Evolutionary conservation across 208 protist genomes (phyloP).

Genomic region (Naegleria lovaniensis): DNA sequence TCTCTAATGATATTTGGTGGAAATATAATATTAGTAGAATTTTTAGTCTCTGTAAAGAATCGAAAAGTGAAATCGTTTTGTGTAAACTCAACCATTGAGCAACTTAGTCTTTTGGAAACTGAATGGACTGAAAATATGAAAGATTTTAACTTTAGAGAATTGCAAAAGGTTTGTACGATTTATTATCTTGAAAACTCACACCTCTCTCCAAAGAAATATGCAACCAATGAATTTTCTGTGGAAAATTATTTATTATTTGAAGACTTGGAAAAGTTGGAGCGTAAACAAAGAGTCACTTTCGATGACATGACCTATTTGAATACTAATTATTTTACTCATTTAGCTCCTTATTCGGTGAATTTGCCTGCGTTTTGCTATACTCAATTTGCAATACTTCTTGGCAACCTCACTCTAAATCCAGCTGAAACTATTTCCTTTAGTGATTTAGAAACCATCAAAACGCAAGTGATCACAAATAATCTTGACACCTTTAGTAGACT

Average conservation of each 20-base stretch:
- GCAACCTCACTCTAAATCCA: neutral
- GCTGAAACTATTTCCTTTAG: neutral
- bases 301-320: neutral
- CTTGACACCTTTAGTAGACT: neutral
- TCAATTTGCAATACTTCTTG: neutral
- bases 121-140: neutral
- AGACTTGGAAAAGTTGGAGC: neutral
- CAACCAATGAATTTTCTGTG: neutral
- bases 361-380: neutral
- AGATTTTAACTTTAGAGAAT: neutral
- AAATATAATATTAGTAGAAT: neutral
- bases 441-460: neutral
- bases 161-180: too few relatives aligned
- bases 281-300: neutral
- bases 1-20: neutral
- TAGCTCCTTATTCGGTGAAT: neutral
- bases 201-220: neutral
- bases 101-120: neutral
- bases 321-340: neutral
- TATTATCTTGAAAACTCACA: too few relatives aligned
- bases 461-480: neutral
- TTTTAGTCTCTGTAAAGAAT: neutral
- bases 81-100: neutral
- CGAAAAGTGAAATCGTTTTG: neutral
- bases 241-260: neutral